phyloP scores from a whole-genome alignment of 2,329 filamentous ascomycete genomes.

The Domatiomyces catenatus region DNA sequence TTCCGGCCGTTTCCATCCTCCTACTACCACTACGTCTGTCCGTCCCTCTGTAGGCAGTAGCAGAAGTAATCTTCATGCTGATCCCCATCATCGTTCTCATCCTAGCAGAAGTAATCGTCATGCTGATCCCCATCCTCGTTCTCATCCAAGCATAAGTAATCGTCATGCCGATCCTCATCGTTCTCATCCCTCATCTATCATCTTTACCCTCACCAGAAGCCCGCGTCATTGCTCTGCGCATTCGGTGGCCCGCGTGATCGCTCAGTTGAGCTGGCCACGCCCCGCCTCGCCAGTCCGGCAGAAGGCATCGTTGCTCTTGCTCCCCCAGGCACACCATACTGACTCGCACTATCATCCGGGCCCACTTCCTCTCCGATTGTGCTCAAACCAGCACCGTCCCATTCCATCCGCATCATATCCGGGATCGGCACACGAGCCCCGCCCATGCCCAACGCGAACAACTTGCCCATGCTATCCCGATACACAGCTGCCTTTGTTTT shows the following conservation, averaged over 20 bases:
- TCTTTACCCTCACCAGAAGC: not conserved
- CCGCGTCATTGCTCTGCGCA: not conserved
- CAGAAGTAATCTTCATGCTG: too few species aligned
- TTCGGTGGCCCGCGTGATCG: not conserved
- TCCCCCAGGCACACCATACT: conserved; percentile 3
- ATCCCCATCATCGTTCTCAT: not conserved
- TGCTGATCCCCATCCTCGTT: not conserved
- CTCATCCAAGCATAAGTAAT: too few species aligned
- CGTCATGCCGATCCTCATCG: too few species aligned
- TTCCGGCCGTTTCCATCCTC: not conserved
- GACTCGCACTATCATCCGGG: conserved; percentile 17
- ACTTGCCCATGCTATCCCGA: conserved; percentile 5
- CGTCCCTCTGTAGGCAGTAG: too few species aligned
- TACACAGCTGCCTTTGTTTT: conserved; percentile 10
- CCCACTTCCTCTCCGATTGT: conserved; percentile 2
- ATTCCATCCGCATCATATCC: not conserved
- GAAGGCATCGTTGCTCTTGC: not conserved
- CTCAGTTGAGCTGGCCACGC: not conserved
- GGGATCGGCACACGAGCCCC: conserved; percentile 12
- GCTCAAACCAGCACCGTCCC: not conserved
- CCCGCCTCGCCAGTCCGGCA: not conserved
- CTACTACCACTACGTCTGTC: too few species aligned
- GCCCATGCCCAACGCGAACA: conserved; percentile 10
- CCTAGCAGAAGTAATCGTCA: too few species aligned
- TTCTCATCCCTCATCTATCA: too few species aligned